phyloP scores from a whole-genome alignment of 257 asterid genomes.

The Penstemon eatonii region DNA sequence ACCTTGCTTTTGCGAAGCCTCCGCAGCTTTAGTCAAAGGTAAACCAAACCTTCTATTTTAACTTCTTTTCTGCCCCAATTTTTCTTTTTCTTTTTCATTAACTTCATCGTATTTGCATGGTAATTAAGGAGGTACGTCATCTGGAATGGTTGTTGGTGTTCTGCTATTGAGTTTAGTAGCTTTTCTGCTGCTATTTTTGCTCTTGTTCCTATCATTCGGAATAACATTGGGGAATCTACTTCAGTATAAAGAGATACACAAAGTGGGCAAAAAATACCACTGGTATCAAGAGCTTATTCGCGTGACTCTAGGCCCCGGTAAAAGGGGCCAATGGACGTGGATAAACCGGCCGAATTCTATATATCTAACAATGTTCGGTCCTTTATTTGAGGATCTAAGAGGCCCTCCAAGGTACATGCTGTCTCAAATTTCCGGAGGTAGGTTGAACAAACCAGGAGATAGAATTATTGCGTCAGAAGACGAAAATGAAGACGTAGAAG shows the following conservation, averaged over 20 bases:
- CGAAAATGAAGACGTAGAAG: no score
- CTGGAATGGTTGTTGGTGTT: slow-evolving; percentile 66
- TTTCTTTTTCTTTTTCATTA: slow-evolving; percentile 4
- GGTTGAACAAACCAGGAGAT: slow-evolving; percentile 38
- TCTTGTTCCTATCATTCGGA: slow-evolving; percentile 75
- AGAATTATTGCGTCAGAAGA: background rate
- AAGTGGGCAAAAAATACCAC: slow-evolving; percentile 60
- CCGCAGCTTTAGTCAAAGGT: no score
- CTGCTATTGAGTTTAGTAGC: slow-evolving; percentile 62
- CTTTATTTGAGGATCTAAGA: slow-evolving; percentile 88
- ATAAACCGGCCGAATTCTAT: slow-evolving; percentile 46
- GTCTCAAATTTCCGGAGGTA: slow-evolving; percentile 65
- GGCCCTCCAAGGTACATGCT: slow-evolving; percentile 98
- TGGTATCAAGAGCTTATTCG: slow-evolving; percentile 92
- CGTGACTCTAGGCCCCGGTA: slow-evolving; percentile 87
- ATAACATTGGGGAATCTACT: slow-evolving; percentile 80
- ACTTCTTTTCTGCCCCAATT: no score
- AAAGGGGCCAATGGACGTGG: slow-evolving; percentile 99
- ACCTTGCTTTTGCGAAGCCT: no score
- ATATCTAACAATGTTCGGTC: slow-evolving; percentile 61
- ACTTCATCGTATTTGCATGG: slow-evolving; percentile 8
- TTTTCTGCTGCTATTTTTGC: slow-evolving; percentile 52
- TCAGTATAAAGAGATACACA: slow-evolving; percentile 91
- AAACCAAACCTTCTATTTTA: no score
- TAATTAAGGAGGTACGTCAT: slow-evolving; percentile 56